Base-by-base conservation (phyloP, 495 filamentous ascomycete species). In the Penicillium psychrofluorescens region DNA sequence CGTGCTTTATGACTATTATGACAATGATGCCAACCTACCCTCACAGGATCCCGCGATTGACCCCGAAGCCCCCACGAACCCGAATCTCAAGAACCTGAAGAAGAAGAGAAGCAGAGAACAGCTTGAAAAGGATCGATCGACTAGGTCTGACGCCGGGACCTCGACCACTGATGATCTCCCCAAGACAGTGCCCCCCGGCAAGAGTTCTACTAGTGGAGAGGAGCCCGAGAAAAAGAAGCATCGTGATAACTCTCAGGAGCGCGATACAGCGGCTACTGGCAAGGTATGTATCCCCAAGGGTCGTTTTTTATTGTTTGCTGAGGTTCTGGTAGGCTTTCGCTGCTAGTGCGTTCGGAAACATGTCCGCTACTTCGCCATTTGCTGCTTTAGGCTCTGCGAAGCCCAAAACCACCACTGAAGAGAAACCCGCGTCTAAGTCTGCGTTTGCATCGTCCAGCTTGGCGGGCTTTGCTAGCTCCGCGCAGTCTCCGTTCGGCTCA, bases 401-500 rank as follows among this genome's bases (percentile, higher is more conserved):
- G 38, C 13, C 52, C 9, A 44, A 55, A 0, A 40, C 55, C 13
- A 49, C 54, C 15, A 44, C 46, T 10, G 38, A 46, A 31, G 48
- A 43, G 12, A 29, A 52, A 15, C 38, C 55, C 28, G 53, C 62
- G 8, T 75, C 77, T 11, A 36, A 66, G 36, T 76, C 76, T 49
- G 67, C 66, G 15, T 84, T 84, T 49, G 75, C 71, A 37, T 58
- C 71, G 31, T 76, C 78, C 6, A 67, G 67, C 13, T 54, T 79
- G 45, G 53, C 70, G 43, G 67, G 70, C 7, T 75, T 83, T 46
- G 67, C 79, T 13, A 56, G 59, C 13, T 76, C 78, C 11, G 61
- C 74, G 29, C 56, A 71, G 11, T 83, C 80, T 5, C 76, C 78
- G 8, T 83, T 84, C 48, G 73, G 78, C 36, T 55, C 69, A 8